Evolutionary conservation across 2,329 filamentous ascomycete species (phyloP).

Genomic region (Zymoseptoria brevis): DNA sequence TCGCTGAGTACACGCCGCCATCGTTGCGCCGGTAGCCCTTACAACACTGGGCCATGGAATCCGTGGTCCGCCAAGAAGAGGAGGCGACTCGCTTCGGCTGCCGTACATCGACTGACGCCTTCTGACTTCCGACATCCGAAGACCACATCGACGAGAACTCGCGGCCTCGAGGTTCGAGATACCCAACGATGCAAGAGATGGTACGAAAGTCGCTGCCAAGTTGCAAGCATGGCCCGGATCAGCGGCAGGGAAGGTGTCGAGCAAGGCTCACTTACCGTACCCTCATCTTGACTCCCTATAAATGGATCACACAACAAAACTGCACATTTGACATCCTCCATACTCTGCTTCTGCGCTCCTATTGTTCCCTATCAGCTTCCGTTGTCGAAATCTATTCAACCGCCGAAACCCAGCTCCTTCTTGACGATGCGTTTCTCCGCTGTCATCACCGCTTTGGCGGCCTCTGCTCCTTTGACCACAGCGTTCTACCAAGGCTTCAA

Average conservation of each 20-base stretch:
- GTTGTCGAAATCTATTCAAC: not conserved
- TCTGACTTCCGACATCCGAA: too few species aligned
- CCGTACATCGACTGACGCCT: too few species aligned
- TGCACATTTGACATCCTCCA: not conserved
- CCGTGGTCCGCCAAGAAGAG: not conserved
- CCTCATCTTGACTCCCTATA: not conserved
- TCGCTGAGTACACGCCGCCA: too few species aligned
- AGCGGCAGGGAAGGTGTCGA: not conserved
- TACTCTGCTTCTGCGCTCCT: not conserved
- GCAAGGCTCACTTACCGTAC: not conserved
- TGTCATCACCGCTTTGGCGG: slow-evolving; percentile 27
- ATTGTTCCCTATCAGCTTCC: not conserved
- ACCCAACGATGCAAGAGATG: not conserved
- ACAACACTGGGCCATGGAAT: too few species aligned
- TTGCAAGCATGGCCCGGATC: not conserved
- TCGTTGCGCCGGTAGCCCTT: too few species aligned
- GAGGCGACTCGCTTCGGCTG: not conserved
- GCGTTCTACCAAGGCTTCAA: slow-evolving; percentile 40
- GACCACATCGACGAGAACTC: not conserved
- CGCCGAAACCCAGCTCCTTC: not conserved
- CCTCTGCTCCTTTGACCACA: slow-evolving; percentile 24
- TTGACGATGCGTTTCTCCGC: slow-evolving; percentile 23
- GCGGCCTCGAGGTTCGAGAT: not conserved
- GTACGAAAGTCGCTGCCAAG: not conserved
- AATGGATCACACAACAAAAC: not conserved